A percentile compares a stretch with the other conserved stretches of the same genome.
Conservation (phyloP, 2,329 filamentous ascomycete species). For the Onygenales sp. region DNA sequence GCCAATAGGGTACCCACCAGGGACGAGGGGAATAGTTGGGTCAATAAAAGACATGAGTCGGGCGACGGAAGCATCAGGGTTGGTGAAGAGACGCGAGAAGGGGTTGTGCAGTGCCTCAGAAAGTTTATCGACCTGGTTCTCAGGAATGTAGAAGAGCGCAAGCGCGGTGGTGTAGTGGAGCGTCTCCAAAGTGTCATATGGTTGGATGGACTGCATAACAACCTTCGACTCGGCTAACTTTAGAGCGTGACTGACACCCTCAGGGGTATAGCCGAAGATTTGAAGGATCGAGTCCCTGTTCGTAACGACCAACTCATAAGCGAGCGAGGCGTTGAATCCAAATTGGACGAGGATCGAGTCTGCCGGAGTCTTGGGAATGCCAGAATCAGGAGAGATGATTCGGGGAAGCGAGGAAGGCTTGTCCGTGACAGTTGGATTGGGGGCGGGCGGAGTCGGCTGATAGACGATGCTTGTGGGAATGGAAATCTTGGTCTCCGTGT, state of each 20-base stretch:
- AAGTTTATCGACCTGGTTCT: conserved; percentile 57
- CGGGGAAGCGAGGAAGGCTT: conserved; percentile 48
- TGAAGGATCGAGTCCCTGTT: conserved; percentile 67
- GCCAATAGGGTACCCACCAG: conserved; percentile 27
- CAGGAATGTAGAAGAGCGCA: conserved; percentile 67
- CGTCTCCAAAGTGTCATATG: conserved; percentile 59
- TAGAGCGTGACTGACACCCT: conserved; percentile 60
- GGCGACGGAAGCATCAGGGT: conserved; percentile 54
- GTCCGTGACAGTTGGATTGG: conserved; percentile 24
- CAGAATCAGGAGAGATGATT: conserved; percentile 62
- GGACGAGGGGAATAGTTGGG: conserved; percentile 62
- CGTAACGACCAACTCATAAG: conserved; percentile 72
- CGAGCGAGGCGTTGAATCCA: conserved; percentile 70
- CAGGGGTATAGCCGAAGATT: conserved; percentile 70
- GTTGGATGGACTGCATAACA: conserved; percentile 61
- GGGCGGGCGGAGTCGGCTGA: conserved; percentile 16
- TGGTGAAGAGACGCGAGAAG: conserved; percentile 65
- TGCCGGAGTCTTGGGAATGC: conserved; percentile 46
- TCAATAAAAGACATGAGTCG: conserved; percentile 76
- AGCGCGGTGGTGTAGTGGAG: conserved; percentile 57
- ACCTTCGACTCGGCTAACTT: conserved; percentile 39
- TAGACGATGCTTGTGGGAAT: conserved; percentile 15
- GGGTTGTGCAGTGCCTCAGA: conserved; percentile 61
- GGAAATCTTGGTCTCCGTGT: conserved; percentile 9
- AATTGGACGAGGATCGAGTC: conserved; percentile 70